A percentile compares a stretch with the other conserved stretches of the same genome.
Evolutionary conservation across 1,139 yeast species (phyloP).

Genomic region (Blastobotrys niveus): DNA sequence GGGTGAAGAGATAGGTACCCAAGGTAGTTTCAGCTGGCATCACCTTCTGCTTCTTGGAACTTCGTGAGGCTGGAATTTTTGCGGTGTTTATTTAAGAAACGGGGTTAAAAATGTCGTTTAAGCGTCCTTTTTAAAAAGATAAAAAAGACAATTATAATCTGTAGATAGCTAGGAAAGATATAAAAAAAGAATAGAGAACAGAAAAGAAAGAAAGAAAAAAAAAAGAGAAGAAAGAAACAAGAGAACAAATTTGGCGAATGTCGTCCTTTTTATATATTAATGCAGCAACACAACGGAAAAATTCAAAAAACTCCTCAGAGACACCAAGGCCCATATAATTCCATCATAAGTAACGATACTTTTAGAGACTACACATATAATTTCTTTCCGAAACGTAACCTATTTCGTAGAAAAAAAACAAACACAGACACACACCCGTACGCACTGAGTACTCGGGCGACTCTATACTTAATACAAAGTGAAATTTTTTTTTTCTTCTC

Average conservation of each 20-base stretch:
- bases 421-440: too few relatives aligned
- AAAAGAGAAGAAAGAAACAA: neutral
- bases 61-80: slow-evolving; percentile 11
- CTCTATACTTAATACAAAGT: neutral
- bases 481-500: neutral
- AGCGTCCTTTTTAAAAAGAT: neutral
- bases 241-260: too few relatives aligned
- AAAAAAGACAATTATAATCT: neutral
- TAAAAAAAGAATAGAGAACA: neutral
- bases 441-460: neutral
- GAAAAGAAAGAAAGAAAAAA: neutral
- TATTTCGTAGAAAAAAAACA: too few relatives aligned
- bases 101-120: neutral
- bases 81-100: slow-evolving; percentile 1
- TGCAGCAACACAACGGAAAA: too few relatives aligned
- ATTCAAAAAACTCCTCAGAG: neutral
- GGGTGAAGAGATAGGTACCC: slow-evolving; percentile 47
- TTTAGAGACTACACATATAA: too few relatives aligned
- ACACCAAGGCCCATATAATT: neutral
- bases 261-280: slow-evolving; percentile 6
- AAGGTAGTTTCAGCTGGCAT: slow-evolving; percentile 31
- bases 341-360: too few relatives aligned
- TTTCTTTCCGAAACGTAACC: too few relatives aligned
- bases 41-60: slow-evolving; percentile 14
- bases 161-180: neutral